These are phyloP conservation scores for Astrothelium macrocarpum DNA, from an alignment of 495 filamentous ascomycete species.

Conservation along the genomic window DNA sequence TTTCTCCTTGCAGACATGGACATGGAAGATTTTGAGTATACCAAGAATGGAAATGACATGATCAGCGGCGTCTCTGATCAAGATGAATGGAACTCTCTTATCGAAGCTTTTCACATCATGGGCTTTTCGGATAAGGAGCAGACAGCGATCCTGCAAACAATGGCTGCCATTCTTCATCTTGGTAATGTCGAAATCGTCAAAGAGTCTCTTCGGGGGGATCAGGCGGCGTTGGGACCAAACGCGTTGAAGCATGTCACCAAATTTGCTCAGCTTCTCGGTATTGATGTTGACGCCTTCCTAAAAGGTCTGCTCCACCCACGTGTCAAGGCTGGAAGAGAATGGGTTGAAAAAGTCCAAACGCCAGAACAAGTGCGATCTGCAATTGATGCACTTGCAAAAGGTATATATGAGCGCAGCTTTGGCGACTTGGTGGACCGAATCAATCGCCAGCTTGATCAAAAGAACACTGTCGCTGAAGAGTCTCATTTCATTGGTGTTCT, in stretches of 20 bases:
- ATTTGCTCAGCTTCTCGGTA: slow-evolving; percentile 77
- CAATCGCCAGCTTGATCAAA: slow-evolving; percentile 81
- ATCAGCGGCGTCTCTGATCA: slow-evolving; percentile 85
- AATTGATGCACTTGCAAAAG: slow-evolving; percentile 88
- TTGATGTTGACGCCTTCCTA: slow-evolving; percentile 72
- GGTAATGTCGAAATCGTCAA: slow-evolving; percentile 84
- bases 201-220: slow-evolving; percentile 82
- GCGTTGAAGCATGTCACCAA: slow-evolving; percentile 60
- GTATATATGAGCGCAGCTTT: slow-evolving; percentile 94
- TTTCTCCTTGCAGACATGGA: slow-evolving; percentile 63
- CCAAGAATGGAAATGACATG: slow-evolving; percentile 75
- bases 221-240: slow-evolving; percentile 70
- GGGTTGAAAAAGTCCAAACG: slow-evolving; percentile 96
- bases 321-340: slow-evolving; percentile 92
- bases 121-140: slow-evolving; percentile 85
- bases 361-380: slow-evolving; percentile 88
- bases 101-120: slow-evolving; percentile 94
- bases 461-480: slow-evolving; percentile 63
- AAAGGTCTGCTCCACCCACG: slow-evolving; percentile 82
- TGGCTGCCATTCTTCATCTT: slow-evolving; percentile 86
- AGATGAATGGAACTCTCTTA: slow-evolving; percentile 79
- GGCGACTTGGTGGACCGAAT: slow-evolving; percentile 86
- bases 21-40: slow-evolving; percentile 85
- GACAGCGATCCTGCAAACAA: slow-evolving; percentile 66
- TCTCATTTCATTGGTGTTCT: slow-evolving; percentile 94